phyloP scores from a whole-genome alignment of 2,329 filamentous ascomycete genomes.

The Aspergillus sp. region DNA sequence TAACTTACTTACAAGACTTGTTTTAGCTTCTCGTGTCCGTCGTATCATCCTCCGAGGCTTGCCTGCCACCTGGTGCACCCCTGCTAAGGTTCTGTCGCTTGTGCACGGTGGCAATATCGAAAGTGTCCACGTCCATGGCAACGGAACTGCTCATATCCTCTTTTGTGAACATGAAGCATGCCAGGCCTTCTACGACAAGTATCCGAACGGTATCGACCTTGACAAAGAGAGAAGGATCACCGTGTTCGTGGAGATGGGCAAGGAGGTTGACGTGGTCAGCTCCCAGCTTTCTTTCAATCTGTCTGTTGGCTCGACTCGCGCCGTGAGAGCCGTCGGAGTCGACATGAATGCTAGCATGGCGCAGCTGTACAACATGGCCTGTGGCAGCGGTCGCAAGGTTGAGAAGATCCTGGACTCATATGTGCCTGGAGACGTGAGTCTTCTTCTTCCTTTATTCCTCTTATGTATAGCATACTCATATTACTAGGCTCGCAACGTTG shows the following conservation, averaged over 20 bases:
- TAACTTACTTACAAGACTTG: neutral
- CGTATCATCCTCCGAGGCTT: constrained; percentile 40
- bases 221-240: constrained; percentile 30
- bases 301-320: constrained; percentile 46
- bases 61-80: constrained; percentile 32
- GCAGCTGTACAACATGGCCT: constrained; percentile 41
- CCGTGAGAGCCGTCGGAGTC: constrained; percentile 47
- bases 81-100: constrained; percentile 38
- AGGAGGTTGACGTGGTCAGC: constrained; percentile 43
- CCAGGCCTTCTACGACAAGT: constrained; percentile 37
- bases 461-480: neutral
- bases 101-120: constrained; percentile 44
- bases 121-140: constrained; percentile 25
- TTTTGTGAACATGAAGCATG: constrained; percentile 40
- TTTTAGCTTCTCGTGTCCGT: constrained; percentile 28
- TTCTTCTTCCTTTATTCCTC: neutral
- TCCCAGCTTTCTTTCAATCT: constrained; percentile 45
- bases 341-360: constrained; percentile 43
- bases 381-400: constrained; percentile 43
- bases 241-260: constrained; percentile 42
- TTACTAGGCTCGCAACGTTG: constrained; percentile 44
- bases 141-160: constrained; percentile 34
- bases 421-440: constrained; percentile 44
- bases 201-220: constrained; percentile 41
- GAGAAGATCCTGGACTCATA: constrained; percentile 49